A percentile compares a stretch with the other conserved stretches of the same genome.
phyloP scores from a whole-genome alignment of 1,139 yeast genomes.

The Pichia sp. region DNA sequence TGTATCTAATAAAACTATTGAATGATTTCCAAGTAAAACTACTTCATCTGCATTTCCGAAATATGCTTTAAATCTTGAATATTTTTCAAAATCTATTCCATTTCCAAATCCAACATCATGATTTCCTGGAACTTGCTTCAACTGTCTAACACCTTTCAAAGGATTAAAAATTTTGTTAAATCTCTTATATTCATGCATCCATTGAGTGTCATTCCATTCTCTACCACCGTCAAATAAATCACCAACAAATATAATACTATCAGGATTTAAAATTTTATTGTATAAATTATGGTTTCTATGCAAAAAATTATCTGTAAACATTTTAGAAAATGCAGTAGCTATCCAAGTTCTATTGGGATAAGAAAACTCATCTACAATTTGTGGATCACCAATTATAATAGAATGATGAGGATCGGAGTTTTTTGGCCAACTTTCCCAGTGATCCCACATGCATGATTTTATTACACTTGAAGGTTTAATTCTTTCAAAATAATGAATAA shows the following conservation, averaged over 20 bases:
- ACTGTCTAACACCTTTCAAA: constrained; percentile 35
- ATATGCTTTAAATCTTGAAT: constrained; percentile 56
- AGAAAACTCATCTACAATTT: constrained; percentile 53
- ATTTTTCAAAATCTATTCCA: constrained; percentile 45
- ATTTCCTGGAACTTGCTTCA: constrained; percentile 74
- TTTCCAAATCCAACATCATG: constrained; percentile 94
- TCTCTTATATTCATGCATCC: constrained; percentile 69
- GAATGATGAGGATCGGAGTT: constrained; percentile 47
- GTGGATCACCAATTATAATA: constrained; percentile 64
- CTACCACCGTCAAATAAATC: constrained; percentile 95
- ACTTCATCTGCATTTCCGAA: constrained; percentile 67
- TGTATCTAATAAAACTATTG: constrained; percentile 71
- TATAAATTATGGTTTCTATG: constrained; percentile 66
- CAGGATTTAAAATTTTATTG: constrained; percentile 59
- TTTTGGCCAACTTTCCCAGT: constrained; percentile 53
- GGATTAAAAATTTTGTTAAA: constrained; percentile 59
- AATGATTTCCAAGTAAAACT: constrained; percentile 62
- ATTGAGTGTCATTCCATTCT: constrained; percentile 65
- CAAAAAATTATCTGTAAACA: constrained; percentile 66
- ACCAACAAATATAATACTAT: constrained; percentile 73
- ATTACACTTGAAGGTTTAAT: constrained; percentile 45
- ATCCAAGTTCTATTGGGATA: constrained; percentile 51
- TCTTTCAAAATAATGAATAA: constrained; percentile 58
- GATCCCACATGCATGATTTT: constrained; percentile 52
- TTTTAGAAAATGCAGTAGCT: constrained; percentile 41